Evolutionary conservation across 2,329 filamentous ascomycete species (phyloP).

Genomic region (Clonostachys solani): DNA sequence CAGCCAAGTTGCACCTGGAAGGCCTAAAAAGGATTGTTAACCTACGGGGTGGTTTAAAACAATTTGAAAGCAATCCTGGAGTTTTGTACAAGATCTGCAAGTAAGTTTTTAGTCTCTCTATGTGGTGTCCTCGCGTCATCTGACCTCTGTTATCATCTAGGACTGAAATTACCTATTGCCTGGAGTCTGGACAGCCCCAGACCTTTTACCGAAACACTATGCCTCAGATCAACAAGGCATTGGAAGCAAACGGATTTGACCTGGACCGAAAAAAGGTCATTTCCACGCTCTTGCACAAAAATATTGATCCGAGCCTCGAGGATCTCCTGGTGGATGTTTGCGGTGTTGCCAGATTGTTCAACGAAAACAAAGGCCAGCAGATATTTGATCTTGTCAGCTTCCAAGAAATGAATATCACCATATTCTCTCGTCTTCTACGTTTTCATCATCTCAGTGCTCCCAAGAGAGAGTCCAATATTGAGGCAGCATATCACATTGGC

Average conservation of each 20-base stretch:
- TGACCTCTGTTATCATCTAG: neutral
- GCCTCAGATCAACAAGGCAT: neutral
- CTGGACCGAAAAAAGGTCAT: neutral
- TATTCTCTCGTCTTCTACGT: neutral
- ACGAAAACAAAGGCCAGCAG: neutral
- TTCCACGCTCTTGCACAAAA: neutral
- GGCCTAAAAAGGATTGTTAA: conserved; percentile 35
- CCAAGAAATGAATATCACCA: neutral
- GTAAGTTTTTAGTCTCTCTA: neutral
- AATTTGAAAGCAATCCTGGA: neutral
- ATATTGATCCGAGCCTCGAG: neutral
- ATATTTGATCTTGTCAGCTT: neutral
- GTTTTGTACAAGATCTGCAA: conserved; percentile 2
- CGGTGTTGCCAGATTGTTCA: neutral
- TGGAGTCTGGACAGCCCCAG: neutral
- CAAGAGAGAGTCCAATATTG: neutral
- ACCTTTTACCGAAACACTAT: neutral
- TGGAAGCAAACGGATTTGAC: neutral
- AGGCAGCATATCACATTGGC: neutral
- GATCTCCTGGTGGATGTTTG: neutral
- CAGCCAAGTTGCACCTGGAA: conserved; percentile 34
- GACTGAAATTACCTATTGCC: neutral
- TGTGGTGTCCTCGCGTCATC: no score
- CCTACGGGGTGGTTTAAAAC: conserved; percentile 35
- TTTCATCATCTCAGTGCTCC: neutral